phyloP scores from a whole-genome alignment of 2,329 filamentous ascomycete species.

The Talaromyces sp. region DNA sequence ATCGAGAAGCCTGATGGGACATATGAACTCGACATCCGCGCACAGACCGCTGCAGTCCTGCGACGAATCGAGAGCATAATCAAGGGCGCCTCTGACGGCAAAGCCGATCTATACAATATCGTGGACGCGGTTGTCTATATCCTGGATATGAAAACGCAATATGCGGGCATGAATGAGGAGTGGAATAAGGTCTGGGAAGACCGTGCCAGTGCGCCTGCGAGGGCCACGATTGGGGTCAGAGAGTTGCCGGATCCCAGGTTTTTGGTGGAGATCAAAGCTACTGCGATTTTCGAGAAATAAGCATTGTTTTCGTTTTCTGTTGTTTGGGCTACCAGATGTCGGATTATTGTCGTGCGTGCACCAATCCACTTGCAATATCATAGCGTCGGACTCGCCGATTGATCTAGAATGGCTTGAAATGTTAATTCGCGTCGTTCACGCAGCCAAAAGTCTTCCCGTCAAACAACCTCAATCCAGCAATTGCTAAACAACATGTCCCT shows the following conservation, averaged over 20 bases:
- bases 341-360: background rate
- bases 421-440: background rate
- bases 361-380: background rate
- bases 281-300: constrained; percentile 11
- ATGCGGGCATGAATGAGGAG: constrained; percentile 46
- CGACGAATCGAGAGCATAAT: constrained; percentile 39
- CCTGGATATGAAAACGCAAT: constrained; percentile 42
- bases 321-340: background rate
- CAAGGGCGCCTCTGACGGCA: constrained; percentile 35
- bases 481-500: constrained; percentile 2
- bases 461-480: background rate
- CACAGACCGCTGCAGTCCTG: constrained; percentile 41
- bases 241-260: constrained; percentile 13
- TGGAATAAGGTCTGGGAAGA: constrained; percentile 46
- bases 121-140: constrained; percentile 44
- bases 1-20: constrained; percentile 37
- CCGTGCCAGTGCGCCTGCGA: constrained; percentile 36
- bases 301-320: no score
- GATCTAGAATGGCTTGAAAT: background rate
- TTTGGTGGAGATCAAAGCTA: constrained; percentile 11
- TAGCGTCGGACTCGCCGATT: background rate
- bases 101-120: constrained; percentile 37
- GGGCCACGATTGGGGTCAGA: constrained; percentile 16
- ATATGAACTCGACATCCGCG: constrained; percentile 33
- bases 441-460: background rate